Evolutionary conservation across 2,329 filamentous ascomycete genomes (phyloP).

Genomic region (Massarina eburnea): DNA sequence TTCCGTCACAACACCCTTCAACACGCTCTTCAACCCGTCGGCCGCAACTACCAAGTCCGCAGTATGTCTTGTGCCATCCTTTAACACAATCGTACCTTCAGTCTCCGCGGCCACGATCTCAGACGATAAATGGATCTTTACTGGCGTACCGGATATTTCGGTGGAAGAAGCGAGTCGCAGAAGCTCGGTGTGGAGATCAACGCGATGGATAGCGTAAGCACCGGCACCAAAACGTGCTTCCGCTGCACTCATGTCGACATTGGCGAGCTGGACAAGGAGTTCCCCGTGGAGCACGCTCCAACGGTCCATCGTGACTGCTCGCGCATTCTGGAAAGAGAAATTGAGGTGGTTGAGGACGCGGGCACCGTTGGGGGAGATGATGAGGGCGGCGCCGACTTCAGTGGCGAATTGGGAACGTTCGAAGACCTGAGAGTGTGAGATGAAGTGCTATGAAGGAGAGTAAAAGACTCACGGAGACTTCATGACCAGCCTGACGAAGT

Average conservation of each 20-base stretch:
- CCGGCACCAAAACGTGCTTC: slow-evolving; percentile 57
- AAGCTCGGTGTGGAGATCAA: slow-evolving; percentile 55
- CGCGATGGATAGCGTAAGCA: too few relatives aligned
- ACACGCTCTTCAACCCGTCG: slow-evolving; percentile 45
- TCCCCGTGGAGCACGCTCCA: slow-evolving; percentile 31
- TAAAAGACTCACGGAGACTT: slow-evolving; percentile 26
- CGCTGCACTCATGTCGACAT: slow-evolving; percentile 54
- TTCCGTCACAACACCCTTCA: slow-evolving; percentile 1
- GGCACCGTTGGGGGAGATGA: slow-evolving; percentile 64
- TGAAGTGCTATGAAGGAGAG: too few relatives aligned
- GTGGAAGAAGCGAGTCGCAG: slow-evolving; percentile 50
- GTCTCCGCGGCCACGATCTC: slow-evolving; percentile 46
- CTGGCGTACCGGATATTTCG: slow-evolving; percentile 39
- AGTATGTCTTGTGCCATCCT: slow-evolving; percentile 46
- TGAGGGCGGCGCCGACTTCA: slow-evolving; percentile 64
- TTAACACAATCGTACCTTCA: slow-evolving; percentile 46
- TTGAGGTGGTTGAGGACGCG: too few relatives aligned
- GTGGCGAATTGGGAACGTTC: slow-evolving; percentile 56
- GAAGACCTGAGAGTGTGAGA: too few relatives aligned
- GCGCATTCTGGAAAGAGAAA: slow-evolving; percentile 53
- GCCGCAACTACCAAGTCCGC: slow-evolving; percentile 58
- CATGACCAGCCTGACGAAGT: slow-evolving; percentile 47
- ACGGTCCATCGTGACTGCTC: slow-evolving; percentile 49
- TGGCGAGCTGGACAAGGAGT: slow-evolving; percentile 41
- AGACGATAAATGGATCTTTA: slow-evolving; percentile 45